A percentile compares a stretch with the other conserved stretches of the same genome.
Conservation (phyloP, 2,329 filamentous ascomycete species). For the Ophiostoma triangulosporum region DNA sequence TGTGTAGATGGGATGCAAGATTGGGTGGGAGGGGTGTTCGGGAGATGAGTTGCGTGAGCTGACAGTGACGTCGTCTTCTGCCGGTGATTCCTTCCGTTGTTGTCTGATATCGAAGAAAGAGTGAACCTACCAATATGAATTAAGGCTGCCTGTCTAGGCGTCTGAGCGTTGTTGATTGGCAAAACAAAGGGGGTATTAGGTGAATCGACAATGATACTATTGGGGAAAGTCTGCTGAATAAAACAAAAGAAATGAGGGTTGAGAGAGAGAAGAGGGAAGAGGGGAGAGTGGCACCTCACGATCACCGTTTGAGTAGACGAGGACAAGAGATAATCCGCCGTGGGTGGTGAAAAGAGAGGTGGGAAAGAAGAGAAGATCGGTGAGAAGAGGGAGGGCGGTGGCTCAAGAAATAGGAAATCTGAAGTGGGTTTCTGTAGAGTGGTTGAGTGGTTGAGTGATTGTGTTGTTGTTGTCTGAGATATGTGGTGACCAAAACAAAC, state of each 20-base stretch:
- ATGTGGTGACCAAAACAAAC: background rate
- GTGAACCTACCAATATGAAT: conserved; percentile 9
- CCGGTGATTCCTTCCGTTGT: background rate
- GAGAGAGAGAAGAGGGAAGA: conserved; percentile 3
- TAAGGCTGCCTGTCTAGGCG: conserved; percentile 1
- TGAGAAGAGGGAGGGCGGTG: conserved; percentile 9
- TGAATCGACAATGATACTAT: conserved; percentile 1
- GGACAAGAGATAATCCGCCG: conserved; percentile 28
- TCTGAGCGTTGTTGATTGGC: no score
- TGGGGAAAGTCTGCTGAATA: background rate
- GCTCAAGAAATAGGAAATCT: conserved; percentile 16
- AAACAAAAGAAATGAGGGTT: conserved; percentile 5
- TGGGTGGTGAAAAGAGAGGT: conserved; percentile 27
- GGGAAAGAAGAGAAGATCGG: conserved; percentile 15
- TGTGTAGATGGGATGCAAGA: background rate
- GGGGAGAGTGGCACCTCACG: conserved; percentile 24
- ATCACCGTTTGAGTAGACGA: conserved; percentile 25
- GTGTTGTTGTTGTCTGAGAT: conserved; percentile 11
- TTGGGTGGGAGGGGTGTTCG: no score
- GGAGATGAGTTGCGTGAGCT: background rate
- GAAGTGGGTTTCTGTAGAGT: conserved; percentile 10
- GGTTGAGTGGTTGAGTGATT: background rate
- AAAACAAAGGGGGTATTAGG: conserved; percentile 1
- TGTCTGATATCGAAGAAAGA: background rate
- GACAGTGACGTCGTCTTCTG: background rate